phyloP scores from a whole-genome alignment of 805 yeast species.

The Gaillardinia entomophila region DNA sequence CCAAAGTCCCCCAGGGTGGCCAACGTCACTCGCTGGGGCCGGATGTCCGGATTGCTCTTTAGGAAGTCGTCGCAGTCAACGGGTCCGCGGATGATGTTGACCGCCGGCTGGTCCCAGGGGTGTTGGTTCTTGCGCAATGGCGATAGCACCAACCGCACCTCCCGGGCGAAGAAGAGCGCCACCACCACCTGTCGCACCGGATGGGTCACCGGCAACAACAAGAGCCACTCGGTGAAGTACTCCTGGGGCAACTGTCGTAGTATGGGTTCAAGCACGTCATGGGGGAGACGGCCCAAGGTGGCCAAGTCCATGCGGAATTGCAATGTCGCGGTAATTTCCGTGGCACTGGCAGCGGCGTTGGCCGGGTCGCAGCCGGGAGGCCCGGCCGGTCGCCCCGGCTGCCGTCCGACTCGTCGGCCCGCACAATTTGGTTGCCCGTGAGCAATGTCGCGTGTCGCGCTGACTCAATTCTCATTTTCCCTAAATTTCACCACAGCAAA shows the following conservation, averaged over 20 bases:
- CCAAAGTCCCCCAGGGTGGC: slow-evolving; percentile 26
- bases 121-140: slow-evolving; percentile 20
- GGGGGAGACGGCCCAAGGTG: no score
- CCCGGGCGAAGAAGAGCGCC: slow-evolving; percentile 21
- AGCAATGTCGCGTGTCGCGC: neutral
- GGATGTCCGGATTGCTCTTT: slow-evolving; percentile 19
- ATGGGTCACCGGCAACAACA: slow-evolving; percentile 7
- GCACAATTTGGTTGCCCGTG: no score
- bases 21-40: slow-evolving; percentile 20
- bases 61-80: slow-evolving; percentile 29
- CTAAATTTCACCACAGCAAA: neutral
- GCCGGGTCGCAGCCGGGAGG: no score
- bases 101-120: slow-evolving; percentile 5
- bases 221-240: slow-evolving; percentile 17
- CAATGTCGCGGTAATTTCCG: no score
- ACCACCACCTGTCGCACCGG: slow-evolving; percentile 17
- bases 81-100: slow-evolving; percentile 15
- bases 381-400: no score
- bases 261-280: slow-evolving; percentile 15
- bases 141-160: slow-evolving; percentile 26
- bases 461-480: no score
- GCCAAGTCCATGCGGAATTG: no score
- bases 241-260: slow-evolving; percentile 12
- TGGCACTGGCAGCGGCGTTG: no score
- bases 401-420: no score